Conservation (phyloP, 805 yeast genomes). For the Spathaspora hagerdaliae region DNA sequence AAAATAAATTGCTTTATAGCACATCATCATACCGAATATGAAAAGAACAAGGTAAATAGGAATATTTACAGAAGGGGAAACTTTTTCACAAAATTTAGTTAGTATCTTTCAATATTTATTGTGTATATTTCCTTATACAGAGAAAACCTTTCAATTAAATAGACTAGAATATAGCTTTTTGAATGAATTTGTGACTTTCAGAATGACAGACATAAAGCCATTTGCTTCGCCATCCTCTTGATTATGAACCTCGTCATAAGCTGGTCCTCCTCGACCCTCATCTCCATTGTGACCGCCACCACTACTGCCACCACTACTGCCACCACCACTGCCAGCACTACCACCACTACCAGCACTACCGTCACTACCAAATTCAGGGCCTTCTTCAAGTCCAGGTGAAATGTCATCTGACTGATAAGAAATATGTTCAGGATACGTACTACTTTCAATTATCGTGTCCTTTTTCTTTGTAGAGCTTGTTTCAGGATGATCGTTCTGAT, state of each 20-base stretch:
- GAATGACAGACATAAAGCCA: constrained; percentile 2
- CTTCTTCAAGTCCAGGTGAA: no score
- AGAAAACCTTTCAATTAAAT: constrained; percentile 1
- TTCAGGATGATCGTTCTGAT: background rate
- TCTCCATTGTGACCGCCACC: background rate
- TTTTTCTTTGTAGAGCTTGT: background rate
- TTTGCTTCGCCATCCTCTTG: background rate
- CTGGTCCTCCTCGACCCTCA: background rate
- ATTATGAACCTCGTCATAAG: background rate
- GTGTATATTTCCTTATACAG: background rate
- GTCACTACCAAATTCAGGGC: background rate
- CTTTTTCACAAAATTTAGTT: no score
- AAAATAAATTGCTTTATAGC: constrained; percentile 2
- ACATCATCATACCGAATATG: background rate
- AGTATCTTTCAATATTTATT: background rate
- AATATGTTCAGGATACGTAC: background rate
- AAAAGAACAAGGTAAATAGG: background rate
- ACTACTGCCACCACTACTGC: background rate
- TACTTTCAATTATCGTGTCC: background rate
- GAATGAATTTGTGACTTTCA: constrained; percentile 6
- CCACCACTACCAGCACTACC: background rate
- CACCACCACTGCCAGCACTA: background rate
- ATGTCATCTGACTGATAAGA: no score
- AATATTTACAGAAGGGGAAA: no score
- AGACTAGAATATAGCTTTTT: constrained; percentile 5